phyloP scores from a whole-genome alignment of 352 stramenopile genomes.

The Globisporangium takayamanum region DNA sequence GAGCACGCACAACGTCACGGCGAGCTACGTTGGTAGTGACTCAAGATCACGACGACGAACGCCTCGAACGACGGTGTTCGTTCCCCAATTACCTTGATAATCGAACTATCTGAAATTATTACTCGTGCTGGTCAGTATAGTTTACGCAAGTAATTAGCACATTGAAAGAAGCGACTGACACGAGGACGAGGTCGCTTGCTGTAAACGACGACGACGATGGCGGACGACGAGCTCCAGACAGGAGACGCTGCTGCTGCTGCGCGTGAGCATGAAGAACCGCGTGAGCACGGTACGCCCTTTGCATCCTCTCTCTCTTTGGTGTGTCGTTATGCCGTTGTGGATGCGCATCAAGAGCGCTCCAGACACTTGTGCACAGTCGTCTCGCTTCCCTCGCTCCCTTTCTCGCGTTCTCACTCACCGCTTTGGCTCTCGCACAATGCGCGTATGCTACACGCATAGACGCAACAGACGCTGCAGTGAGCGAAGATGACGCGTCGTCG shows the following conservation, averaged over 20 bases:
- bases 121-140: too few relatives aligned
- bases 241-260: not conserved
- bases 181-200: not conserved
- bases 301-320: too few relatives aligned
- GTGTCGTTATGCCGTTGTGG: too few relatives aligned
- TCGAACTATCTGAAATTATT: too few relatives aligned
- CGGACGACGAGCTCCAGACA: not conserved
- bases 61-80: too few relatives aligned
- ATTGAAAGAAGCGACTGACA: not conserved
- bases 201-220: not conserved
- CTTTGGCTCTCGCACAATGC: not conserved
- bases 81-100: too few relatives aligned
- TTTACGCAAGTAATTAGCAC: too few relatives aligned
- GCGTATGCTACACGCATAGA: not conserved
- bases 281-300: not conserved
- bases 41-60: not conserved
- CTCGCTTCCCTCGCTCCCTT: too few relatives aligned
- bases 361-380: too few relatives aligned
- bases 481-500: constrained; percentile 4
- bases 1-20: too few relatives aligned
- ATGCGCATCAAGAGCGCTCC: too few relatives aligned
- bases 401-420: not conserved
- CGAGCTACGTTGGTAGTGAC: not conserved
- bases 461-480: not conserved
- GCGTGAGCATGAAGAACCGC: too few relatives aligned